Evolutionary conservation across 768 basidiomycete genomes (phyloP), one percentile per base, ranked within the genome.

Genomic region (Chiua virens): DNA sequence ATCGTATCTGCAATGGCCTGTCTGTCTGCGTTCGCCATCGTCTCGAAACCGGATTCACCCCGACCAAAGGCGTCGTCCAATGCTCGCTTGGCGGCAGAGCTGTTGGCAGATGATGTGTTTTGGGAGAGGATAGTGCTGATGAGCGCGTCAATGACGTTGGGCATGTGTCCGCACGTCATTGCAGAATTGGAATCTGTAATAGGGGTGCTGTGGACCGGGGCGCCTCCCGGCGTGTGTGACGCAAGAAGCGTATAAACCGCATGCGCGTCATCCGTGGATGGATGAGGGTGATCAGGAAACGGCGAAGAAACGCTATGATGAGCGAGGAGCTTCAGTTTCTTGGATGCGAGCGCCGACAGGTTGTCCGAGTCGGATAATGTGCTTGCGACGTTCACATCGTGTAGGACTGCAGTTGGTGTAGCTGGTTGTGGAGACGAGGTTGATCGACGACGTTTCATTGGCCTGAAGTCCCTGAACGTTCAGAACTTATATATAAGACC

Each of bases 121-220:
- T 84, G 82, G 28, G 81, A 82, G 28, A 85, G 76, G 49, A 85
- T 73, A 1, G 80, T 81, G 21, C 74, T 78, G 34, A 85, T 79
- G 53, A 83, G 75, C 11, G 79, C 67, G 52, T 82, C 82, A 49
- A 84, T 71, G 53, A 84, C 79, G 56, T 84, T 78, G 3, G 76
- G 74, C 3, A 75, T 73, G 35, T 71, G 63, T 3, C 77, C 79
- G 45, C 77, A 78, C 1, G 76, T 76, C 50, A 58, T 47, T 5
- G 77, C 77, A 8, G 80, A 70, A 53, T 79, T 74, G 39, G 60
- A 46, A n/a, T 15, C 37, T 3, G 51, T 4, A 3, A 58, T 34
- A 37, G 73, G 67, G 8, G 57, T 20, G 8, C 49, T 54, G 35
- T 70, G 69, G 37, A 64, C 60, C 1, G 71, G 63, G 3, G 60